These are phyloP conservation scores for Coelastrella sp. DNA, from an alignment of 139 green algal genomes.

Conservation along the genomic window DNA sequence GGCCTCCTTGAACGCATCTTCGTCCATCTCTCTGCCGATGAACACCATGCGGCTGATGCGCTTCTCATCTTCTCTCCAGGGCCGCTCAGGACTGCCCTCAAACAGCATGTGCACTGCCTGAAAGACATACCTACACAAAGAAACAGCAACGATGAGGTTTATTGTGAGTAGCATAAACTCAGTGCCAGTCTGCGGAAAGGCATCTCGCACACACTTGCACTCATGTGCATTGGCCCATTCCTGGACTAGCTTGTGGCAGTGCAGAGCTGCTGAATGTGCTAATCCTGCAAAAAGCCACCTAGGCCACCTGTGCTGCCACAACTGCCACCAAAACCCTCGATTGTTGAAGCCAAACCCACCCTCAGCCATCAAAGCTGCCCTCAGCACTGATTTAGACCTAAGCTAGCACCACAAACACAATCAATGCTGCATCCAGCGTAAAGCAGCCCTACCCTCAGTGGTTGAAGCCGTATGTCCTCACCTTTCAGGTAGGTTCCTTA, in stretches of 20 bases:
- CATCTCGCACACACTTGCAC: neutral
- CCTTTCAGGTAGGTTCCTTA: conserved; percentile 50
- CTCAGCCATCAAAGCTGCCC: too few species aligned
- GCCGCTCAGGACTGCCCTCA: conserved; percentile 85
- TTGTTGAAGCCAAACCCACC: too few species aligned
- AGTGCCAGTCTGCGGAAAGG: neutral
- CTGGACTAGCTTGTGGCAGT: too few species aligned
- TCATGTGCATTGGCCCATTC: too few species aligned
- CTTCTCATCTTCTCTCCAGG: conserved; percentile 81
- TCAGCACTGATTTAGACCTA: too few species aligned
- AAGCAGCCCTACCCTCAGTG: neutral
- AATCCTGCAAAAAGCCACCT: too few species aligned
- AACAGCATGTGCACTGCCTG: conserved; percentile 93
- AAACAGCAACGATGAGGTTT: neutral
- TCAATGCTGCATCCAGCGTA: neutral
- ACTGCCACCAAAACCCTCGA: too few species aligned
- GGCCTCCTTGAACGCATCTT: conserved; percentile 74
- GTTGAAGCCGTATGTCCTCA: neutral
- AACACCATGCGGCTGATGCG: conserved; percentile 88
- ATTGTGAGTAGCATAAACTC: neutral
- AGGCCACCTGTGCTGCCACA: too few species aligned
- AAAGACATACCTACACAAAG: conserved; percentile 30
- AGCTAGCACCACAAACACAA: too few species aligned
- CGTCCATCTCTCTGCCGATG: conserved; percentile 82
- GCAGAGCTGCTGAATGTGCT: too few species aligned